Evolutionary conservation across 1,139 yeast genomes (phyloP).

Genomic region (Kluyveromyces marxianus): DNA sequence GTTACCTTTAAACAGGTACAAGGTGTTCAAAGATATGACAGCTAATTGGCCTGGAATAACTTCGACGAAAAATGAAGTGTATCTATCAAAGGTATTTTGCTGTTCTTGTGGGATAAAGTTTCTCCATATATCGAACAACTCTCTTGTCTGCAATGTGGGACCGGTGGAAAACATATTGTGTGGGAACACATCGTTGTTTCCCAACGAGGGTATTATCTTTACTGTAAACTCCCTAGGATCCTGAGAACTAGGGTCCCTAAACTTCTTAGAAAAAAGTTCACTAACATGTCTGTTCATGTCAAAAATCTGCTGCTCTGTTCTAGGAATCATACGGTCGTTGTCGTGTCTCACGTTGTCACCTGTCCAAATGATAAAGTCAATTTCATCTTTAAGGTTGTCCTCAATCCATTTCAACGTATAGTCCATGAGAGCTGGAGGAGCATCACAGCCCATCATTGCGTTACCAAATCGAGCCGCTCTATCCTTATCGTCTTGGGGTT

Average conservation of each 20-base stretch:
- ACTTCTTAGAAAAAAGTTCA: slow-evolving; percentile 42
- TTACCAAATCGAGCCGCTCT: slow-evolving; percentile 65
- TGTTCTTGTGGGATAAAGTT: slow-evolving; percentile 71
- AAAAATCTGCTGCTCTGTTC: slow-evolving; percentile 63
- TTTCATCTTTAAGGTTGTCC: slow-evolving; percentile 57
- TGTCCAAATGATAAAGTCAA: slow-evolving; percentile 84
- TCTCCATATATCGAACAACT: slow-evolving; percentile 65
- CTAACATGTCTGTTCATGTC: slow-evolving; percentile 62
- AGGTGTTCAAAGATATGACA: slow-evolving; percentile 67
- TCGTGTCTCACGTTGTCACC: slow-evolving; percentile 87
- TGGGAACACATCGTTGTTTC: slow-evolving; percentile 85
- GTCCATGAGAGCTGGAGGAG: slow-evolving; percentile 55
- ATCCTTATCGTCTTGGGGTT: slow-evolving; percentile 19
- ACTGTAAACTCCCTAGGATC: slow-evolving; percentile 40
- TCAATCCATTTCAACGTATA: slow-evolving; percentile 62
- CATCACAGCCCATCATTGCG: slow-evolving; percentile 62
- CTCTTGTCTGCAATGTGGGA: slow-evolving; percentile 77
- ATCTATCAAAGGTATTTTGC: slow-evolving; percentile 63
- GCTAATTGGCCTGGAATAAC: slow-evolving; percentile 74
- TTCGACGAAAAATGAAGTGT: slow-evolving; percentile 67
- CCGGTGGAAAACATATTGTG: slow-evolving; percentile 80
- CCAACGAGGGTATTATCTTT: slow-evolving; percentile 60
- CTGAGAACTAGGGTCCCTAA: slow-evolving; percentile 38
- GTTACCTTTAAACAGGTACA: slow-evolving; percentile 66
- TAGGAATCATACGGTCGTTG: slow-evolving; percentile 63